These are phyloP conservation scores for Diaporthe velutina DNA, from an alignment of 2,329 filamentous ascomycete genomes.

Conservation along the genomic window DNA sequence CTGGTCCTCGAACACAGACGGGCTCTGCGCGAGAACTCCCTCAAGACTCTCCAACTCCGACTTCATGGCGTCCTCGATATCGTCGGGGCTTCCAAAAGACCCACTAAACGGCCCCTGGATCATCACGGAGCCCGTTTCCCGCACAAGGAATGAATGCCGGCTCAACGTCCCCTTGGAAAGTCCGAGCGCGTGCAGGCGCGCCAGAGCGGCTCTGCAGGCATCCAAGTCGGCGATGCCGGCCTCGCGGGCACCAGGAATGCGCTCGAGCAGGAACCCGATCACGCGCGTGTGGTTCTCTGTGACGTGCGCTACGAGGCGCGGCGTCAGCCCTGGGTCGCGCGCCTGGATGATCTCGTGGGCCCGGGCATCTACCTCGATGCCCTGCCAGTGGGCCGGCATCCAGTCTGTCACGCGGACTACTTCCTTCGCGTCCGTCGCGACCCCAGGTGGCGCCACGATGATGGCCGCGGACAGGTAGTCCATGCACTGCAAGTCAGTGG, in stretches of 20 bases:
- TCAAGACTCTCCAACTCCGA: background rate
- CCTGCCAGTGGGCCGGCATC: background rate
- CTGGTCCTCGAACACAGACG: background rate
- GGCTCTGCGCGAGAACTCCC: background rate
- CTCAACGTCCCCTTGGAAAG: background rate
- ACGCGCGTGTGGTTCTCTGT: slow-evolving; percentile 23
- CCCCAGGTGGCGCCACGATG: background rate
- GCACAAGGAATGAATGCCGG: slow-evolving; percentile 25
- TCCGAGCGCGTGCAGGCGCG: slow-evolving; percentile 22
- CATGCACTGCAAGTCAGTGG: background rate
- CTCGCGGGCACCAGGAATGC: slow-evolving; percentile 11
- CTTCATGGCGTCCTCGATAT: background rate
- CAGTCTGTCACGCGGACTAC: slow-evolving; percentile 3
- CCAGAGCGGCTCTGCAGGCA: background rate
- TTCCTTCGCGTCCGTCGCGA: background rate
- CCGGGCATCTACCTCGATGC: slow-evolving; percentile 2
- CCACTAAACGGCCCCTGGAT: slow-evolving; percentile 8
- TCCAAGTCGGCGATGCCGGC: slow-evolving; percentile 15
- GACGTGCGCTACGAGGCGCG: slow-evolving; percentile 25
- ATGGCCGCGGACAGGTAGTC: background rate
- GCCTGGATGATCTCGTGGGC: slow-evolving; percentile 25
- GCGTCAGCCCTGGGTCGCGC: slow-evolving; percentile 6
- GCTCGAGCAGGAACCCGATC: slow-evolving; percentile 27
- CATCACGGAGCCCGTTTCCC: background rate
- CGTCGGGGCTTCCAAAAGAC: background rate